A percentile compares a stretch with the other conserved stretches of the same genome.
These are phyloP conservation scores for Leccinum griseonigrum DNA, from an alignment of 1,284 basidiomycete genomes.

Conservation along the genomic window DNA sequence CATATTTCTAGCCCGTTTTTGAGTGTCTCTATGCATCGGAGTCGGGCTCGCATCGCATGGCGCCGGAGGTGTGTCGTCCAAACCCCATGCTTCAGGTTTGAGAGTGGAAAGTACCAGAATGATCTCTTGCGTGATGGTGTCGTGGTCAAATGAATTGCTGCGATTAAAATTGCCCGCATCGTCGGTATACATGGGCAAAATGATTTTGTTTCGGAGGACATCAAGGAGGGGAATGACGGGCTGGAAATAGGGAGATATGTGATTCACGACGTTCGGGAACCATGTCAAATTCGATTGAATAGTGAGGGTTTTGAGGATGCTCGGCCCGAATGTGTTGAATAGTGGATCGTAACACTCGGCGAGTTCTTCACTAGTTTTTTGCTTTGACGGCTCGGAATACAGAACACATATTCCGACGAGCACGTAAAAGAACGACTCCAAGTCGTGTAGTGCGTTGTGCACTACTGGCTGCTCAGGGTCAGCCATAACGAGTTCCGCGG, in stretches of 20 bases:
- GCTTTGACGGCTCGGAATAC: not conserved
- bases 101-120: not conserved
- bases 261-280: not conserved
- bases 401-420: not conserved
- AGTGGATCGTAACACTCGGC: no score
- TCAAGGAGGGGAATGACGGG: not conserved
- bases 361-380: no score
- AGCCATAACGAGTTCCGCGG: no score
- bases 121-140: not conserved
- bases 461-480: no score
- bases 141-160: not conserved
- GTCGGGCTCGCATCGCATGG: not conserved
- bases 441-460: no score
- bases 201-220: not conserved
- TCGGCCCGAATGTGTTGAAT: no score
- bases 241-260: not conserved
- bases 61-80: not conserved
- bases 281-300: not conserved
- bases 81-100: not conserved
- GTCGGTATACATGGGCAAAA: not conserved
- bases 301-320: no score
- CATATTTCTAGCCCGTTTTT: not conserved
- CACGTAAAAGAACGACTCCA: not conserved
- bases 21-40: not conserved
- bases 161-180: not conserved